A percentile compares a stretch with the other conserved stretches of the same genome.
phyloP scores from a whole-genome alignment of 805 yeast genomes.

The Yarrowia sp. region DNA sequence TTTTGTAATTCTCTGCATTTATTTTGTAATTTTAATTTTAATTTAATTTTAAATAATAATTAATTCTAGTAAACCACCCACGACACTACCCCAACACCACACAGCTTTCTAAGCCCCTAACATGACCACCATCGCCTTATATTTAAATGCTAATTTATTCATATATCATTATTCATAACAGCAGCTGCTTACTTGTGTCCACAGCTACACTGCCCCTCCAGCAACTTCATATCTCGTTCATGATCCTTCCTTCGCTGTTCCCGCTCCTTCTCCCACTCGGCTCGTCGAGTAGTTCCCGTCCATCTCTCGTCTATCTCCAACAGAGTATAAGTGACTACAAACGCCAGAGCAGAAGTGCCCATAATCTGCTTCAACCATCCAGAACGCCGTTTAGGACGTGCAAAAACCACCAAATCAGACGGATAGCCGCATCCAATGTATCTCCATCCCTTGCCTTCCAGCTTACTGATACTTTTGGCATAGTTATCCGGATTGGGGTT shows the following conservation, averaged over 20 bases:
- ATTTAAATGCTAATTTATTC: no score
- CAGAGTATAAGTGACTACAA: background rate
- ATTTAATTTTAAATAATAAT: no score
- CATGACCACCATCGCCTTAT: no score
- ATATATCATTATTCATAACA: no score
- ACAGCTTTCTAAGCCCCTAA: no score
- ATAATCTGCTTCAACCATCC: conserved; percentile 11
- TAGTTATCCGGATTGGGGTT: conserved; percentile 31
- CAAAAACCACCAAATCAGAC: conserved; percentile 45
- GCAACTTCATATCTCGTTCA: background rate
- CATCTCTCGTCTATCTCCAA: conserved; percentile 18
- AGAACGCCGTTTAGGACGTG: conserved; percentile 33
- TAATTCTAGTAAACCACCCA: no score
- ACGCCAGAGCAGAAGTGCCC: background rate
- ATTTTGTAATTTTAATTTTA: no score
- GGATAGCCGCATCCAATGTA: conserved; percentile 53
- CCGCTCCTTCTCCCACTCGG: background rate
- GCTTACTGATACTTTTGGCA: conserved; percentile 42
- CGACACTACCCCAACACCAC: no score
- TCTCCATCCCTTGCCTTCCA: conserved; percentile 51
- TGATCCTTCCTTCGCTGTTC: background rate
- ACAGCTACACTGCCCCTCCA: background rate
- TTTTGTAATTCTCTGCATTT: no score
- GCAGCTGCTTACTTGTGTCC: no score
- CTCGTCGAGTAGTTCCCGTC: background rate